Base-by-base conservation (phyloP, 805 yeast species). In the Metschnikowia amazonensis region DNA sequence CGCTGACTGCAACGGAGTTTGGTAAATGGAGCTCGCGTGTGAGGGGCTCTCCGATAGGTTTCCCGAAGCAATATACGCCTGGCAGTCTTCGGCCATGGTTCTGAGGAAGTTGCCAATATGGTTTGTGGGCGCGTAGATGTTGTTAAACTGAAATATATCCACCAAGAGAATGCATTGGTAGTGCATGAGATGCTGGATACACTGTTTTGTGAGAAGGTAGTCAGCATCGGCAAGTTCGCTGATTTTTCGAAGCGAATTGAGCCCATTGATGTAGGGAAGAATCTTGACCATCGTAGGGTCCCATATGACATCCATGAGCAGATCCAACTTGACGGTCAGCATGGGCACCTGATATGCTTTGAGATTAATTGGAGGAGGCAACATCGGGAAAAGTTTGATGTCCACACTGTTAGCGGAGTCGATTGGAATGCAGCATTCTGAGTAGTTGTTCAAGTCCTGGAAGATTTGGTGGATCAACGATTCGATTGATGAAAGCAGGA, bases 211-310 rank as follows among this genome's bases (percentile, higher is more conserved):
- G 42, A 92, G 70, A 16, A 75, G 70, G 52, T 81, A 82, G 59
- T 89, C 95, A 31, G 96, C 84, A 56, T 86, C 81, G 1, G 97
- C 88, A 42, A 89, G 64, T 42, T 80, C 79, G 16, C 96, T 80
- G 31, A 95, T 92, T 45, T 77, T 75, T 30, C 80, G 74, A 16
- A 94, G 80, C 5, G 94, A 86, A 61, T 92, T 92, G 40, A 89
- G 73, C 1, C 99, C 99, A 58, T 94, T 81, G 41, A 94, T 88
- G 53, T 74, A 85, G 0, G 97, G 96, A 9, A 88, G 66, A 20
- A 94, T 86, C 54, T 86, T 84, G 37, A 89, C 72, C 94, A 94
- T 85, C 1, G 98, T 92, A 1, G 97, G 97, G 64, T 94, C 99
- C 97, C 99, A 94, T 57, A 86, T 84, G 7, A 86, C 84, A 63